These are phyloP conservation scores for Paramecium bursaria DNA, from an alignment of 73 alveolate genomes.

Conservation along the genomic window DNA sequence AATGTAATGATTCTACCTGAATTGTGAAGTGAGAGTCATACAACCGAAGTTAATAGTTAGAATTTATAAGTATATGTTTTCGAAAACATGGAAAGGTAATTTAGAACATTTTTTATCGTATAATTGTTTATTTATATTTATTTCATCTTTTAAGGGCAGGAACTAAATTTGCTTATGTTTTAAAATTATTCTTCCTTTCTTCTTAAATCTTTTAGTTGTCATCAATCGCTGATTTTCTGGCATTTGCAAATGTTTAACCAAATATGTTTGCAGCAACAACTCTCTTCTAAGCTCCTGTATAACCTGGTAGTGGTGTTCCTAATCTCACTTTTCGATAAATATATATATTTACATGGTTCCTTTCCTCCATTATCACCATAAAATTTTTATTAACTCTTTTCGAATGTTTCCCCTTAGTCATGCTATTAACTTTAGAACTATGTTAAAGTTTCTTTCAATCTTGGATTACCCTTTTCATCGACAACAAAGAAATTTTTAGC, in stretches of 20 bases:
- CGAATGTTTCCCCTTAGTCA: not conserved
- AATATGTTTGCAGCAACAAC: conserved; percentile 71
- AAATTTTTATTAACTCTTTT: conserved; percentile 60
- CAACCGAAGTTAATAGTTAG: conserved; percentile 42
- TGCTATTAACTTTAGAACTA: conserved; percentile 9
- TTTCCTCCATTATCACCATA: conserved; percentile 67
- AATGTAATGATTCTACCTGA: too few relatives aligned
- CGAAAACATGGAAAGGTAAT: too few relatives aligned
- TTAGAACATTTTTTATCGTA: too few relatives aligned
- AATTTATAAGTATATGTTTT: conserved; percentile 36
- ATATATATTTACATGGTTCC: conserved; percentile 38
- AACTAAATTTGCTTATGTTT: conserved; percentile 34
- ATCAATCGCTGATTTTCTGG: conserved; percentile 62
- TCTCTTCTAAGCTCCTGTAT: conserved; percentile 68
- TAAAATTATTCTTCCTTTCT: conserved; percentile 66
- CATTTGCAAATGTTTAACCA: conserved; percentile 73
- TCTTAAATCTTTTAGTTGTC: conserved; percentile 57
- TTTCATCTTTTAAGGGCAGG: conserved; percentile 69
- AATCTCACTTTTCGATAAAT: conserved; percentile 27
- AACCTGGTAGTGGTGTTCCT: conserved; percentile 71
- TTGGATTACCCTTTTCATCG: conserved; percentile 46
- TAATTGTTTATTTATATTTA: not conserved
- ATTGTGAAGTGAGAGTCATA: too few relatives aligned
- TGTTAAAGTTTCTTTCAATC: conserved; percentile 17
- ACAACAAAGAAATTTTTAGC: conserved; percentile 39